These are phyloP conservation scores for Xylaria curta DNA, from an alignment of 495 filamentous ascomycete species.

Conservation along the genomic window DNA sequence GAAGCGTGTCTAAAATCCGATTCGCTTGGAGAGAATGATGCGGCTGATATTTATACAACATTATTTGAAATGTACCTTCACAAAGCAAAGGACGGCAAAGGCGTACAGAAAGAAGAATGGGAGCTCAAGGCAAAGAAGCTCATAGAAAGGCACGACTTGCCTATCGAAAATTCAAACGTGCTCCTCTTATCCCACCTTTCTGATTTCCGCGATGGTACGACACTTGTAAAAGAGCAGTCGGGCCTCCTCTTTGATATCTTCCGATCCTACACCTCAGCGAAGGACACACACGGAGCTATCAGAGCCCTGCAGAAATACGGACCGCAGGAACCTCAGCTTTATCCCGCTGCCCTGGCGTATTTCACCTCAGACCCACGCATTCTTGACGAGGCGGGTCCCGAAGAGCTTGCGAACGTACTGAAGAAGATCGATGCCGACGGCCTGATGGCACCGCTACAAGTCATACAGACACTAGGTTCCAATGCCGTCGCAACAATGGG, in stretches of 20 bases:
- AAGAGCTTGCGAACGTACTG: conserved; percentile 79
- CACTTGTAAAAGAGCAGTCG: conserved; percentile 90
- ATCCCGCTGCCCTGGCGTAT: conserved; percentile 90
- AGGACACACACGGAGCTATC: conserved; percentile 89
- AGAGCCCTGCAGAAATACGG: conserved; percentile 90
- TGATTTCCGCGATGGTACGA: conserved; percentile 87
- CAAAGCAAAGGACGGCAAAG: conserved; percentile 76
- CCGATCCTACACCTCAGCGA: conserved; percentile 91
- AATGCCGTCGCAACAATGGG: conserved; percentile 88
- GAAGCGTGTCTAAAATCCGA: conserved; percentile 80
- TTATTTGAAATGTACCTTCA: conserved; percentile 98
- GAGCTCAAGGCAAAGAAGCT: conserved; percentile 88
- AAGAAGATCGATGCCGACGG: conserved; percentile 87
- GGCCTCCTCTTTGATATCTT: conserved; percentile 95
- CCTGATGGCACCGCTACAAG: conserved; percentile 94
- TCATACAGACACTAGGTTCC: conserved; percentile 82
- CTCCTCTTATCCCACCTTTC: conserved; percentile 91
- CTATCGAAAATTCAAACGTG: conserved; percentile 93
- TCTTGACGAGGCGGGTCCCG: conserved; percentile 84
- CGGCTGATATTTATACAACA: conserved; percentile 88
- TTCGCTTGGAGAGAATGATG: conserved; percentile 69
- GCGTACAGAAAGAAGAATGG: conserved; percentile 73
- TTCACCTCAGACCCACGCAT: conserved; percentile 84
- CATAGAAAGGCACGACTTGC: conserved; percentile 72
- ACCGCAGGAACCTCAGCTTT: conserved; percentile 87